Base-by-base conservation (phyloP, 805 yeast species). In the Saturnispora hagleri region DNA sequence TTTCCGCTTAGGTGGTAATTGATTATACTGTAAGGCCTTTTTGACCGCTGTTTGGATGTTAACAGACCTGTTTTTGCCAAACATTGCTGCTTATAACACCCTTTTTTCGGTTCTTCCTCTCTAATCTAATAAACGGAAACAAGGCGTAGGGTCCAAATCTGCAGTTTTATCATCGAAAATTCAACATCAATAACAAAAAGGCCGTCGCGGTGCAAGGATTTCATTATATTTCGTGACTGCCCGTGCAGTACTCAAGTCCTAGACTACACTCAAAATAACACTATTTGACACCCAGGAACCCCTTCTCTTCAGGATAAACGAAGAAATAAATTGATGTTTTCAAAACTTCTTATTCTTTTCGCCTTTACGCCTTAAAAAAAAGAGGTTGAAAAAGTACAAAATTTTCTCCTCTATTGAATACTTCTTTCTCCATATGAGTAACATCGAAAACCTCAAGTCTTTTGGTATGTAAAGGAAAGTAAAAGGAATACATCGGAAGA, bases 1-100 rank as follows among this genome's bases (percentile, higher is more conserved):
- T 66, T 91, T 91, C 59, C 99, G 75, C 68, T 91, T 91, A 1
- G 99, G 97, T 0, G 97, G 95, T 4, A 86, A 77, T 63, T 89
- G 97, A 26, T 89, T 97, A 18, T 77, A 57, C 26, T 84, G 82
- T 53, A 95, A 85, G 0, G 99, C 97, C 71, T 91, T 91, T 63
- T 80, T 83, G 60, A 86, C 80, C 58, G 82, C 65, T 3, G 70
- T 66, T 18, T 65, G 69, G 40, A 78, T 58, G 51, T 76, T 77
- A 2, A 71, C 77, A 3, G 66, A 57, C 45, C 69, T 61, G 9
- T 55, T 53, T 7, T 51, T 26, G 4, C 60, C 55, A 45, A 63
- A 60, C 66, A 62, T 63, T 10, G 3, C 24, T 12, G 34, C 34
- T 4, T 31, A 26, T 26, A 26, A 26, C 2, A 26, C 9, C 28